Evolutionary conservation across 345 rosid genomes (phyloP).

Genomic region (Aegle marmelos): DNA sequence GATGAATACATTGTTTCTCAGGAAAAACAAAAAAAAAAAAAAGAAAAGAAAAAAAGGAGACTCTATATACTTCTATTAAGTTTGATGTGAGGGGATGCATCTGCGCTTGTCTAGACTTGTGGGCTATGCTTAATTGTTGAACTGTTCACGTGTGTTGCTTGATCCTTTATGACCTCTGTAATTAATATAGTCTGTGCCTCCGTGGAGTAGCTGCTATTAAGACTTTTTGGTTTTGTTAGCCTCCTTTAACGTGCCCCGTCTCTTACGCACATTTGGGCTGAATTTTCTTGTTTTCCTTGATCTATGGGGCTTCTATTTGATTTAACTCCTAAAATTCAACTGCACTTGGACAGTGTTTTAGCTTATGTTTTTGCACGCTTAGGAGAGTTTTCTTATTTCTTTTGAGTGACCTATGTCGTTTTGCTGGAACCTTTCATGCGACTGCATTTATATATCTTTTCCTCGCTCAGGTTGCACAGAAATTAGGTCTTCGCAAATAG

Average conservation of each 20-base stretch:
- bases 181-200: neutral
- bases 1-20: constrained; percentile 3
- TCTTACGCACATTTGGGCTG: neutral
- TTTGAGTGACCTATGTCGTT: too few relatives aligned
- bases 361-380: too few relatives aligned
- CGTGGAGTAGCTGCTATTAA: neutral
- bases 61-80: neutral
- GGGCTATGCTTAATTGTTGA: neutral
- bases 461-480: neutral
- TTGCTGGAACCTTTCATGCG: neutral
- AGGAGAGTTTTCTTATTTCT: too few relatives aligned
- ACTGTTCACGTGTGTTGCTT: neutral
- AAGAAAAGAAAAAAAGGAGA: neutral
- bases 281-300: neutral
- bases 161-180: neutral
- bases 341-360: neutral
- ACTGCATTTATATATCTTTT: neutral
- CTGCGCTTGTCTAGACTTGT: neutral
- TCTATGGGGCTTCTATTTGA: neutral
- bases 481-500: neutral
- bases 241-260: neutral
- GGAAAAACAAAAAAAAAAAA: too few relatives aligned
- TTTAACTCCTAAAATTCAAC: neutral
- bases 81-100: neutral
- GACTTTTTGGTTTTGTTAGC: neutral